Percentiles rank a stretch among this genome's conserved stretches.
Conservation (phyloP, 345 rosid species). For the Salix koriyanagi region DNA sequence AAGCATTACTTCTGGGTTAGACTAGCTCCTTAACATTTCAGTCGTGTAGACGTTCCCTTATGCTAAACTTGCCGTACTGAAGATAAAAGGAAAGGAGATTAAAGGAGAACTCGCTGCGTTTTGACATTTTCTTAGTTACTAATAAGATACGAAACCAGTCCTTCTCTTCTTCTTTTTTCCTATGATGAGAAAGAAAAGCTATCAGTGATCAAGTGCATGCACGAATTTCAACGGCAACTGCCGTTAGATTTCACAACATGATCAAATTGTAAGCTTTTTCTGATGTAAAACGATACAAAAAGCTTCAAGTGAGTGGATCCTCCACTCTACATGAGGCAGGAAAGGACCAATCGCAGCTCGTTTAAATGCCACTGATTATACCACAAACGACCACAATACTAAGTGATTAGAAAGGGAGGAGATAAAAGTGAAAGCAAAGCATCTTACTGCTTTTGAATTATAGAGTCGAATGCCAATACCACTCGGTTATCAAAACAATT, state of each 20-base stretch:
- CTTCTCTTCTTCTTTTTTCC: not conserved
- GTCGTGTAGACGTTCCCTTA: not conserved
- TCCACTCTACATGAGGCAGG: not conserved
- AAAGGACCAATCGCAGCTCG: not conserved
- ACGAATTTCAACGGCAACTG: not conserved
- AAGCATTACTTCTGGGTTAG: constrained; percentile 27
- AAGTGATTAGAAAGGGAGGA: not conserved
- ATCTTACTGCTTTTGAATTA: not conserved
- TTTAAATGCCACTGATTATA: not conserved
- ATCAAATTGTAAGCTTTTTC: not conserved
- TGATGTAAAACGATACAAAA: not conserved
- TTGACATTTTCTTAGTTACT: not conserved
- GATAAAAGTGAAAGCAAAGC: not conserved
- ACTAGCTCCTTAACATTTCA: not conserved
- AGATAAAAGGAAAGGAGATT: not conserved
- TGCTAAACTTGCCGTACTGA: not conserved
- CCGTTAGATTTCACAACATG: not conserved
- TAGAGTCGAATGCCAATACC: not conserved
- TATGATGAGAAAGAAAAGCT: not conserved
- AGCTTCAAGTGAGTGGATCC: not conserved
- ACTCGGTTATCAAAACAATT: not conserved
- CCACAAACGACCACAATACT: not conserved
- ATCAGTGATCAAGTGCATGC: no score
- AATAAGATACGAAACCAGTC: not conserved
- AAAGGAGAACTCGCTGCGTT: not conserved